These are phyloP conservation scores for Phaseolus coccineus DNA, from an alignment of 331 rosid genomes.

Conservation along the genomic window DNA sequence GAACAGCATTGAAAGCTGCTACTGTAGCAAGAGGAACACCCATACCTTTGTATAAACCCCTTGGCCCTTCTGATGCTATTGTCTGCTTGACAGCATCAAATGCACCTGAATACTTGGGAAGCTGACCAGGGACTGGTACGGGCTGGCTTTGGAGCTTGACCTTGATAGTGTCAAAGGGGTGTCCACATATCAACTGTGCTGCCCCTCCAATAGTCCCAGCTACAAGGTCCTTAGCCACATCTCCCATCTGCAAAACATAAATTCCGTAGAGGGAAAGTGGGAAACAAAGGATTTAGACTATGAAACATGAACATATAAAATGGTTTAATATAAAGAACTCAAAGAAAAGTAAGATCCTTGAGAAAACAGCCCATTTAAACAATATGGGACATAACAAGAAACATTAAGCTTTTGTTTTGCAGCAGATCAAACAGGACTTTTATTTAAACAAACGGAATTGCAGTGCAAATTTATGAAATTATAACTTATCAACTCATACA, in stretches of 20 bases:
- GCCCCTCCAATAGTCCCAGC: slow-evolving; percentile 88
- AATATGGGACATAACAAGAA: background rate
- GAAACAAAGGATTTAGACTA: background rate
- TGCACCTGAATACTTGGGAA: slow-evolving; percentile 73
- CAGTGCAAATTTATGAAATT: background rate
- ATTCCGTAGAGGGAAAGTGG: background rate
- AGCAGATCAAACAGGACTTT: background rate
- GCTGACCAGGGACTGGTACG: slow-evolving; percentile 74
- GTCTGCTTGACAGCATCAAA: slow-evolving; percentile 91
- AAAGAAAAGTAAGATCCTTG: slow-evolving; percentile 3
- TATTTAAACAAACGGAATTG: background rate
- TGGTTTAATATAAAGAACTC: background rate
- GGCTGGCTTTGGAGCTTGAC: slow-evolving; percentile 98
- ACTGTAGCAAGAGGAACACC: slow-evolving; percentile 96
- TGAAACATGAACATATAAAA: background rate
- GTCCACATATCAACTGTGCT: slow-evolving; percentile 82
- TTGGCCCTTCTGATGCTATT: slow-evolving; percentile 79
- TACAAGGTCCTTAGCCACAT: slow-evolving; percentile 79
- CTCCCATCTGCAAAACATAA: slow-evolving; percentile 71
- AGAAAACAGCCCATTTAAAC: slow-evolving; percentile 19
- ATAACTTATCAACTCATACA: background rate
- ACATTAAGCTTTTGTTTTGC: background rate
- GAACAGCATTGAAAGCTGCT: slow-evolving; percentile 88
- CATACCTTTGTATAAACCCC: slow-evolving; percentile 92
- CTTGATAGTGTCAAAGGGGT: slow-evolving; percentile 92